Percentiles rank a stretch among this genome's conserved stretches.
These are phyloP conservation scores for Sclerotinia glacialis DNA, from an alignment of 2,329 filamentous ascomycete genomes.

Conservation along the genomic window DNA sequence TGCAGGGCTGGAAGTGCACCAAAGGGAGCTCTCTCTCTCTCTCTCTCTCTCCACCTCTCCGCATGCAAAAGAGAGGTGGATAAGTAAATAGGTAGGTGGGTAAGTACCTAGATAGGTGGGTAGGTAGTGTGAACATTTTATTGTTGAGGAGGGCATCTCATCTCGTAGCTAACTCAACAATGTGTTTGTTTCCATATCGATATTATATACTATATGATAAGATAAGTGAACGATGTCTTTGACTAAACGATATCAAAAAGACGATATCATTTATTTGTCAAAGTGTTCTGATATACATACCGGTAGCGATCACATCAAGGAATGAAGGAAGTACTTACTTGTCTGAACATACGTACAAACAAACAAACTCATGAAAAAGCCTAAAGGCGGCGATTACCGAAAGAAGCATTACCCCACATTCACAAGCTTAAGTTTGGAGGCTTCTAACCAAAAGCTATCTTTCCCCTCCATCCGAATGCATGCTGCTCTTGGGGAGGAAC, in stretches of 20 bases:
- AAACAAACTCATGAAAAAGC: not conserved
- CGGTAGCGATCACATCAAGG: too few species aligned
- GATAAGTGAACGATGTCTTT: not conserved
- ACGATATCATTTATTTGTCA: slow-evolving; percentile 10
- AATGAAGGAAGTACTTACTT: too few species aligned
- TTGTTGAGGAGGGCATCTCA: not conserved
- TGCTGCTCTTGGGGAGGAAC: slow-evolving; percentile 9
- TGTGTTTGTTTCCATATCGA: not conserved
- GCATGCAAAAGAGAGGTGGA: slow-evolving; percentile 3
- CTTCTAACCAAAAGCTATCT: slow-evolving; percentile 10
- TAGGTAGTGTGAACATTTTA: not conserved
- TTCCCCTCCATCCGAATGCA: slow-evolving; percentile 22
- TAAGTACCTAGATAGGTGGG: too few species aligned
- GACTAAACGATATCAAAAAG: not conserved
- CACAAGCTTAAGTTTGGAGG: slow-evolving; percentile 12
- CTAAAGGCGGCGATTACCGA: slow-evolving; percentile 19
- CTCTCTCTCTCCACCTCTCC: slow-evolving; percentile 2
- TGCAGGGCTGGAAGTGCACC: not conserved
- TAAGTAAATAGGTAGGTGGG: too few species aligned
- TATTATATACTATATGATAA: not conserved
- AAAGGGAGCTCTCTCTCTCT: not conserved
- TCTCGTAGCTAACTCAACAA: not conserved
- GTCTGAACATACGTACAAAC: too few species aligned
- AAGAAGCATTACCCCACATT: slow-evolving; percentile 18
- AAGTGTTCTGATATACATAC: not conserved